Evolutionary conservation across 2,329 filamentous ascomycete genomes (phyloP).

Genomic region (Penicillium freii): DNA sequence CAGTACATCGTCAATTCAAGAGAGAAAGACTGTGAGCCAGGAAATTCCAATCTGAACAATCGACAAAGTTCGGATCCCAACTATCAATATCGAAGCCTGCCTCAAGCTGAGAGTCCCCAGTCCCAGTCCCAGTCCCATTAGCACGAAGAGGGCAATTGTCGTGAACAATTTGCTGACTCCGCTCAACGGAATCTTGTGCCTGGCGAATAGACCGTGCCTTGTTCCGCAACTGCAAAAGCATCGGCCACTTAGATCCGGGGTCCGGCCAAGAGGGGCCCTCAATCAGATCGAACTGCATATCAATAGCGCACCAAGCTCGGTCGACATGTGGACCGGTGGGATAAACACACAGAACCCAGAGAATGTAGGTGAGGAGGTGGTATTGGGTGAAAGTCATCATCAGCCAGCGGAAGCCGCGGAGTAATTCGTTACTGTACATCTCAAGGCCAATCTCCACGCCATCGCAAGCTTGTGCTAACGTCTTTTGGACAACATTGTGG

Average conservation of each 20-base stretch:
- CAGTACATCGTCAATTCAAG: background rate
- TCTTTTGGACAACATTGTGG: conserved; percentile 31
- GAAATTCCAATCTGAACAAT: conserved; percentile 24
- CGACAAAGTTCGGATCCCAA: conserved; percentile 21
- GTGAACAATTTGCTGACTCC: background rate
- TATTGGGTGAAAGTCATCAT: conserved; percentile 45
- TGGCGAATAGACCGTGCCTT: conserved; percentile 19
- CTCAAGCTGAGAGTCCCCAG: background rate
- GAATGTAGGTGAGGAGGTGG: conserved; percentile 45
- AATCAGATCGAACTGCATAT: conserved; percentile 15
- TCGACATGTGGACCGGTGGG: conserved; percentile 32
- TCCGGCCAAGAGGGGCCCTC: conserved; percentile 23
- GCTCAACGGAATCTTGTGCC: conserved; percentile 1
- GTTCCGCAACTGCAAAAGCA: conserved; percentile 17
- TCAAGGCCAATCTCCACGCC: conserved; percentile 36
- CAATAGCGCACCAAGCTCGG: conserved; percentile 33
- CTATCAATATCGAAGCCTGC: conserved; percentile 13
- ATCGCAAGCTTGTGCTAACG: conserved; percentile 35
- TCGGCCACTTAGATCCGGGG: conserved; percentile 25
- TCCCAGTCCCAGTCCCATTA: background rate
- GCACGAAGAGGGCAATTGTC: background rate
- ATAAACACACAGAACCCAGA: conserved; percentile 47
- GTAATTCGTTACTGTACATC: conserved; percentile 38
- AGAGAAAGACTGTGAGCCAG: conserved; percentile 14
- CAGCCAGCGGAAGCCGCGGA: conserved; percentile 41